Evolutionary conservation across 176 grass and related monocot genomes (phyloP), one percentile per base, ranked within the genome.

Genomic region (Hyparrhenia diplandra): DNA sequence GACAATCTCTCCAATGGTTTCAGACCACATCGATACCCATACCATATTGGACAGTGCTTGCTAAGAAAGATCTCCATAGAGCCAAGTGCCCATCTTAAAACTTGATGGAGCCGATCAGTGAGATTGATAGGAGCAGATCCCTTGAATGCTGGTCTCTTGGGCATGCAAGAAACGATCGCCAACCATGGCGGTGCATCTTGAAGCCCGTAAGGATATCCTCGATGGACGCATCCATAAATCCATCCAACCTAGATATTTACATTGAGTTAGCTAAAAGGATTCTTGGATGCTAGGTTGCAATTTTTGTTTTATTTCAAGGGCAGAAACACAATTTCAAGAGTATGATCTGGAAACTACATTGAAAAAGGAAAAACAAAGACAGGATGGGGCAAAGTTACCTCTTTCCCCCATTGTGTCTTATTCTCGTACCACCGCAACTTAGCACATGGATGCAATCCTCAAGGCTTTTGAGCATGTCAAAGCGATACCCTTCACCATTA

Each of bases 111-210:
- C 69, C 78, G 78, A 17, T 80, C 78, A 2, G 64, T 40, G 39
- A 80, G 78, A 80, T 80, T 80, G 78, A 80, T 69, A 57, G 78
- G 78, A 69, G 78, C 78, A 2, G 78, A 80, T 17, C 78, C 78
- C 46, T 80, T 80, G 64, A 80, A 80, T 69, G 78, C 78, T 40
- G 78, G 64, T 57, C 78, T 69, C 23, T 55, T 80, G n/a, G 78
- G 78, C 78, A 80, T 80, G 78, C 78, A 80, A n/a, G 69, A 80
- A 69, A 80, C 78, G 78, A 80, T 69, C 64, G 64, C 78, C 78
- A 80, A 40, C 78, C 78, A 69, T 80, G 78, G 47, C 78, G 69
- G 17, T 80, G 78, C 78, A 80, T 80, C 78, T 80, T 80, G 78
- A 80, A 80, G 46, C 78, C 78, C 2, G 78, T 80, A 47, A 80